Percentiles rank a stretch among this genome's conserved stretches.
Conservation (phyloP, 1,139 yeast genomes). For the Blastobotrys elegans region DNA sequence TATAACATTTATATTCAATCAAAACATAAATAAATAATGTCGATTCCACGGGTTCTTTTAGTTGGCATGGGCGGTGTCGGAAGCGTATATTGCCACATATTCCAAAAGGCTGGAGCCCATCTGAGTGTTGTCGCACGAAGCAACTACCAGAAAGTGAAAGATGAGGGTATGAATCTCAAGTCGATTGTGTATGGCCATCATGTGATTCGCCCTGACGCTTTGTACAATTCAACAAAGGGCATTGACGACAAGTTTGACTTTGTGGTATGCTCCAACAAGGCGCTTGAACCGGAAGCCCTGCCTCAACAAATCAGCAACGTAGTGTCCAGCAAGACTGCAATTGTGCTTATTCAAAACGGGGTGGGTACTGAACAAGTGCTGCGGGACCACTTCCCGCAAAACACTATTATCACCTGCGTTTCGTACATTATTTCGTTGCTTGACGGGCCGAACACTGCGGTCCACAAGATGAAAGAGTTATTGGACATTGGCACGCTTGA, state of each 20-base stretch:
- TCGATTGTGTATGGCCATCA: conserved; percentile 46
- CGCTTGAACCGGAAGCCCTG: conserved; percentile 50
- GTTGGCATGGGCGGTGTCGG: conserved; percentile 19
- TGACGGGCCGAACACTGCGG: conserved; percentile 39
- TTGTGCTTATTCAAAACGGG: conserved; percentile 62
- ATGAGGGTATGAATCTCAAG: conserved; percentile 44
- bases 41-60: background rate
- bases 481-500: conserved; percentile 49
- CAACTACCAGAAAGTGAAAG: conserved; percentile 46
- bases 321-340: conserved; percentile 45
- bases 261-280: conserved; percentile 58
- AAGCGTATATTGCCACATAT: conserved; percentile 20
- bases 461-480: conserved; percentile 42
- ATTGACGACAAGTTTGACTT: conserved; percentile 49
- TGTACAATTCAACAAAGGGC: conserved; percentile 33
- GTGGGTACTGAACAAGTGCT: conserved; percentile 57
- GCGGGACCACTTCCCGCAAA: conserved; percentile 47
- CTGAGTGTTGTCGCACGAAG: conserved; percentile 56
- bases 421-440: conserved; percentile 54
- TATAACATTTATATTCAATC: too few species aligned
- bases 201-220: conserved; percentile 18
- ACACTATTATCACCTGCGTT: conserved; percentile 55
- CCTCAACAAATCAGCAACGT: conserved; percentile 52
- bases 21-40: too few species aligned
- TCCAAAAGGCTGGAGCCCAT: conserved; percentile 26